phyloP scores from a whole-genome alignment of 148 eudicot species.

The Dysphania ambrosioides region DNA sequence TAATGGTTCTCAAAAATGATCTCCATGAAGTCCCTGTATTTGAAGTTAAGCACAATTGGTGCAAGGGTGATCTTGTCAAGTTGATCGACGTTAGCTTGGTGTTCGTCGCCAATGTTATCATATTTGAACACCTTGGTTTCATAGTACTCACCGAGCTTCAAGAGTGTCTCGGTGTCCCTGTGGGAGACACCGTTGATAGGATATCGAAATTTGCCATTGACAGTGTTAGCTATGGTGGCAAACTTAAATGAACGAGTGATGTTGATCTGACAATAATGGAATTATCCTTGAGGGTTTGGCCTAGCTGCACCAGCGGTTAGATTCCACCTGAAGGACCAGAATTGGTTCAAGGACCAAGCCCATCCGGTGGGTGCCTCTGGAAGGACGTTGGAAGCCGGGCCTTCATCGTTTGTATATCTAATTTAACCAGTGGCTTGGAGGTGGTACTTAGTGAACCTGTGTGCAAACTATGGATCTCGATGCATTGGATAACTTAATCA shows the following conservation, averaged over 20 bases:
- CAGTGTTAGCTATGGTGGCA: constrained; percentile 28
- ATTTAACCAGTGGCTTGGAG: constrained; percentile 47
- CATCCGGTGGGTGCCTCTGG: constrained; percentile 54
- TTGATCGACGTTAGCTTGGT: constrained; percentile 26
- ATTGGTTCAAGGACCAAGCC: constrained; percentile 64
- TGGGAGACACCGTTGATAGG: constrained; percentile 60
- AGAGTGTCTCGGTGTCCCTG: constrained; percentile 35
- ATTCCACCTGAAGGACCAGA: constrained; percentile 64
- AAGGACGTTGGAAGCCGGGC: constrained; percentile 38
- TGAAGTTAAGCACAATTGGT: constrained; percentile 45
- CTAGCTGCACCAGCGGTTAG: constrained; percentile 65
- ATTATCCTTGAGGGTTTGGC: constrained; percentile 73
- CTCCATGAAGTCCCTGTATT: constrained; percentile 47
- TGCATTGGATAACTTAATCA: no score
- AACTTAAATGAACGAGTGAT: constrained; percentile 46
- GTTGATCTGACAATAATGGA: constrained; percentile 51
- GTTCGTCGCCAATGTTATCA: constrained; percentile 33
- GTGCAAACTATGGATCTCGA: no score
- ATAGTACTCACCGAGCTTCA: constrained; percentile 49
- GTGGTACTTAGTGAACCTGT: constrained; percentile 41
- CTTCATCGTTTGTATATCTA: constrained; percentile 35
- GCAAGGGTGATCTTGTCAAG: constrained; percentile 30
- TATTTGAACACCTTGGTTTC: constrained; percentile 46
- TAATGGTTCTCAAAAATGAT: constrained; percentile 53
- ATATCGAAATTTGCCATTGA: constrained; percentile 47